Evolutionary conservation across 306 rosid species (phyloP), one percentile per base, ranked within the genome.

Genomic region (Ammopiptanthus mongolicus): DNA sequence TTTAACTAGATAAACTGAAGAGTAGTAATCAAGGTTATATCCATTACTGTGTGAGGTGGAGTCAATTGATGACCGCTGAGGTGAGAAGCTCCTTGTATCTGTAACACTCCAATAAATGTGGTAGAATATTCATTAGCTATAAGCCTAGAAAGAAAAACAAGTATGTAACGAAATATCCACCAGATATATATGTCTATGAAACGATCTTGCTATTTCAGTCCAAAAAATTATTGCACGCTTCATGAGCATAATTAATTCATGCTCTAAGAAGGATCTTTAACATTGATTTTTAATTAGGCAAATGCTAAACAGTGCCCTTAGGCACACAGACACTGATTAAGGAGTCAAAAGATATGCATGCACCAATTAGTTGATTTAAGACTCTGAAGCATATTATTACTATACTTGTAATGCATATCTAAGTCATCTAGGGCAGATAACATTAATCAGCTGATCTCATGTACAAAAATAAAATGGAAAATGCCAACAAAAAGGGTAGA

Each of bases 11-110:
- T 48, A 39, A 17, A 69, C 17, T 25, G 9, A 33, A 22, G 21
- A 70, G 28, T 18, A 52, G 37, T 23, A 47, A 73, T 60, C 50
- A 47, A 76, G 67, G 74, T 62, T 74, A 13, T 56, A 76, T 74
- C 10, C 25, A 78, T 86, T 89, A 93, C 98, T 86, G 14, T 74
- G 81, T 39, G 84, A 2, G 37, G 44, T 7, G 44, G 97, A 89
- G 77, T 89, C 97, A 5, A 75, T 4, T 0, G 97, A 86, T 62
- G 85, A 22, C 39, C 78, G 86, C n/a, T 47, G 59, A 2, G 87
- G 86, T 34, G 87, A 77, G 48, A 73, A 10, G 71, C 41, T 72
- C 10, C 76, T 78, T 64, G 44, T 29, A 48, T 82, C 96, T 93
- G 88, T 67, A 75, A 78, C 31, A 52, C 44, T 67, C 41, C 52